Evolutionary conservation across 305 asterid species (phyloP), one percentile per base, ranked within the genome.

Genomic region (Rubia balearica): DNA sequence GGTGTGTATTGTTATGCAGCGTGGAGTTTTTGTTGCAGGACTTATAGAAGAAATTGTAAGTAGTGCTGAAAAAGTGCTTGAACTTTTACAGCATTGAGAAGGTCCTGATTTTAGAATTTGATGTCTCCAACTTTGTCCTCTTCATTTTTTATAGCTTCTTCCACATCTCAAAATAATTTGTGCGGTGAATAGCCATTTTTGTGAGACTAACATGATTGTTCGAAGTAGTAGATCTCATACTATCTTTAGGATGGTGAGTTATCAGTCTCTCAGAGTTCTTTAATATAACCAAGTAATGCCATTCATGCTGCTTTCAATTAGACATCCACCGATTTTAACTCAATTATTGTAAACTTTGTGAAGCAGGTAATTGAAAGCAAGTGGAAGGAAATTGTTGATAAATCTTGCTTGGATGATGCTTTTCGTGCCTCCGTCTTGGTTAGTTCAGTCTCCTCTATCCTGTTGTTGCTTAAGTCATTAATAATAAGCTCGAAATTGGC

Each of bases 21-120:
- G 96, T 79, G 99, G 99, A 76, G 94, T 94, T 68, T 94, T 85
- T 84, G 99, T 94, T 75, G 95, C 99, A 36, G 97, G 99, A 22
- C 93, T 94, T 51, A 83, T 89, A 79, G 99, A 94, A 85, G 99
- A 94, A 79, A 89, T 94, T 38, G 96, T 94, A 60, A 94, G 83
- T 76, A 84, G 73, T 67, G 88, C 93, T 70, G 90, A 89, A 57
- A 96, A 94, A 88, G 97, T 94, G 75, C 92, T 94, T 74, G 73
- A 82, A 74, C 95, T 94, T 75, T 79, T 94, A 72, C 85, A 94
- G 74, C 86, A 74, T 60, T 97, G 99, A 83, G 99, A 94, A 94
- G 99, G 97, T 94, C 72, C 80, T 75, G 71, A 69, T 59, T 59
- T 65, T 78, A 69, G 33, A 45, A 42, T 17, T 30, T 63, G 13